These are phyloP conservation scores for Microsporum ferrugineum DNA, from an alignment of 2,329 filamentous ascomycete genomes.

Conservation along the genomic window DNA sequence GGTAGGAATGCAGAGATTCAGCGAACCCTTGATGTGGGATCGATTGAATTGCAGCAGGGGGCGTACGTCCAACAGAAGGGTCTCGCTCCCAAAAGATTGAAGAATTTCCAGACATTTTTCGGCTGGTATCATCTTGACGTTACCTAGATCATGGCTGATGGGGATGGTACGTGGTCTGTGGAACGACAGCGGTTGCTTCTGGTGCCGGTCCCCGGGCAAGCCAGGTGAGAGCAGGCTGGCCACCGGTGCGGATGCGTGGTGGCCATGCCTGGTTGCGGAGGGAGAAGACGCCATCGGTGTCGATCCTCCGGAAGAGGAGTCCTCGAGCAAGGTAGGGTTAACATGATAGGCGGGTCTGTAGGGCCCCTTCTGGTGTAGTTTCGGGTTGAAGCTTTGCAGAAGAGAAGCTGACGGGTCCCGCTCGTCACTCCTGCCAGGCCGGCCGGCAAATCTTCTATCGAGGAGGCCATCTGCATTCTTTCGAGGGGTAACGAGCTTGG, in stretches of 20 bases:
- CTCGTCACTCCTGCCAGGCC: neutral
- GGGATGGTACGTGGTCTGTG: slow-evolving; percentile 45
- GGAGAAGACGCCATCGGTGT: neutral
- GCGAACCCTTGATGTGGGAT: slow-evolving; percentile 63
- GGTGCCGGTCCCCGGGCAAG: neutral
- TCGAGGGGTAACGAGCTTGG: neutral
- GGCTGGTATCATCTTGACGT: slow-evolving; percentile 43
- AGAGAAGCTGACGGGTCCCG: neutral
- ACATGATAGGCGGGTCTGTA: neutral
- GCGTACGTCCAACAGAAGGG: slow-evolving; percentile 72
- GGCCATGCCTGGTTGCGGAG: neutral
- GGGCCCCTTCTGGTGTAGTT: neutral
- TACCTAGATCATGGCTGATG: slow-evolving; percentile 34
- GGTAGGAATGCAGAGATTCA: slow-evolving; percentile 91
- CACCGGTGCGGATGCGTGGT: neutral
- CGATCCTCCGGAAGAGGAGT: neutral
- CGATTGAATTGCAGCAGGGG: slow-evolving; percentile 71
- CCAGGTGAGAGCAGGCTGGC: neutral
- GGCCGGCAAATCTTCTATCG: neutral
- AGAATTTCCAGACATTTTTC: slow-evolving; percentile 48
- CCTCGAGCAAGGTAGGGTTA: neutral
- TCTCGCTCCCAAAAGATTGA: slow-evolving; percentile 37
- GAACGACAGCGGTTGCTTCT: neutral
- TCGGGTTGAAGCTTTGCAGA: neutral
- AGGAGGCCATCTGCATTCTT: neutral